phyloP scores from a whole-genome alignment of 331 rosid genomes.

The Stylosanthes scabra region DNA sequence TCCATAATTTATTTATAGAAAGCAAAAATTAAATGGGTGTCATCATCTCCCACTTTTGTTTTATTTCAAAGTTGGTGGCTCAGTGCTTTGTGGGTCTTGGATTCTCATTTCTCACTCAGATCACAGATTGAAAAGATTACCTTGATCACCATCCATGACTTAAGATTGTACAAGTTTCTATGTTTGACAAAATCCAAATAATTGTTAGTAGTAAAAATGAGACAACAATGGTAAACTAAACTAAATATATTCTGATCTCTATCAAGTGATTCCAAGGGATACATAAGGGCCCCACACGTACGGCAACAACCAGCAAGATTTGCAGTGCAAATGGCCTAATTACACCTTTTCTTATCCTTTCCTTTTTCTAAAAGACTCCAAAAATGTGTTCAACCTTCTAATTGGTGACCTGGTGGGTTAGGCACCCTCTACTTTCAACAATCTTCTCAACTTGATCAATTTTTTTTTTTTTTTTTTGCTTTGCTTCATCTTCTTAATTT shows the following conservation, averaged over 20 bases:
- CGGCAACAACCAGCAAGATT: conserved; percentile 25
- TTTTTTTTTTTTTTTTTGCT: no score
- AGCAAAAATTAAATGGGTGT: conserved; percentile 19
- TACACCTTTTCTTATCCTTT: neutral
- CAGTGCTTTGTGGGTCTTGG: conserved; percentile 36
- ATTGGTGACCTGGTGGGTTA: neutral
- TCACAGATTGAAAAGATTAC: conserved; percentile 13
- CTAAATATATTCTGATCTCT: no score
- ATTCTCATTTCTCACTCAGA: conserved; percentile 3
- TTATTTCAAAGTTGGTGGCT: conserved; percentile 34
- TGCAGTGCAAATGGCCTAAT: conserved; percentile 15
- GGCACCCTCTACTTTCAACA: neutral
- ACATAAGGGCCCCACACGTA: conserved; percentile 40
- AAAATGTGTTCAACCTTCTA: neutral
- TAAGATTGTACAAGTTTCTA: neutral
- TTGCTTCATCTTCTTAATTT: no score
- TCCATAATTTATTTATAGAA: conserved; percentile 14
- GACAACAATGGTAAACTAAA: no score
- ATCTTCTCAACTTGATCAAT: neutral
- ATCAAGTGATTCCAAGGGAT: neutral
- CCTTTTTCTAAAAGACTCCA: neutral
- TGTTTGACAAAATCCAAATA: conserved; percentile 6
- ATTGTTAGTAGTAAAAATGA: neutral
- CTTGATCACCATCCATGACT: conserved; percentile 9
- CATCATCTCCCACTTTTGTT: conserved; percentile 23